Evolutionary conservation across 2,329 filamentous ascomycete genomes (phyloP).

Genomic region (Septoria petroselini): DNA sequence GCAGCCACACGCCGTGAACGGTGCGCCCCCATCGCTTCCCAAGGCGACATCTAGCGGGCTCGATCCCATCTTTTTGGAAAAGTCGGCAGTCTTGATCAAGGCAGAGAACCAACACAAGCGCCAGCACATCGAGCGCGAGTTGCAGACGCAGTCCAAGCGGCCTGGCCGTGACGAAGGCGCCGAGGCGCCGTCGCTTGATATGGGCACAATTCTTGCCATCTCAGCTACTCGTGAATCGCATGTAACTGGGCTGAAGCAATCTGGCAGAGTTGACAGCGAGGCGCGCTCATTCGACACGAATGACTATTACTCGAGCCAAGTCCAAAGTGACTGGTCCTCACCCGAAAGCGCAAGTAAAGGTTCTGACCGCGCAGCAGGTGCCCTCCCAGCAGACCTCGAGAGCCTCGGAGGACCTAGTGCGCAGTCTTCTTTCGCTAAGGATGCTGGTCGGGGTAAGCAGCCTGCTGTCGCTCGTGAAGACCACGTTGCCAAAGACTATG

Average conservation of each 20-base stretch:
- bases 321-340: conserved; percentile 67
- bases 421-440: conserved; percentile 18
- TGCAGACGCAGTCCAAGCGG: conserved; percentile 69
- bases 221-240: conserved; percentile 69
- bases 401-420: conserved; percentile 19
- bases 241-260: conserved; percentile 56
- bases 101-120: conserved; percentile 78
- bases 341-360: conserved; percentile 44
- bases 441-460: conserved; percentile 21
- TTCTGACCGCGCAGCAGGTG: conserved; percentile 46
- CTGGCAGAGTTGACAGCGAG: conserved; percentile 56
- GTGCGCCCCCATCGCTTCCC: conserved; percentile 13
- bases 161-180: conserved; percentile 48
- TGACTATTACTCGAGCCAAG: conserved; percentile 91
- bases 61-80: conserved; percentile 78
- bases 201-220: conserved; percentile 48
- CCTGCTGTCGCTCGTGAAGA: conserved; percentile 18
- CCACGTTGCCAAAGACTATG: conserved; percentile 19
- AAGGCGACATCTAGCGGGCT: conserved; percentile 52
- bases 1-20: conserved; percentile 12
- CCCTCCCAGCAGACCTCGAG: conserved; percentile 32
- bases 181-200: conserved; percentile 47
- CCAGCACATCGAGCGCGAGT: conserved; percentile 70
- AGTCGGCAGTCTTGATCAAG: conserved; percentile 78
- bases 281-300: conserved; percentile 83